A percentile compares a stretch with the other conserved stretches of the same genome.
These are phyloP conservation scores for Fusarium anthophilum DNA, from an alignment of 2,329 filamentous ascomycete species.

Conservation along the genomic window DNA sequence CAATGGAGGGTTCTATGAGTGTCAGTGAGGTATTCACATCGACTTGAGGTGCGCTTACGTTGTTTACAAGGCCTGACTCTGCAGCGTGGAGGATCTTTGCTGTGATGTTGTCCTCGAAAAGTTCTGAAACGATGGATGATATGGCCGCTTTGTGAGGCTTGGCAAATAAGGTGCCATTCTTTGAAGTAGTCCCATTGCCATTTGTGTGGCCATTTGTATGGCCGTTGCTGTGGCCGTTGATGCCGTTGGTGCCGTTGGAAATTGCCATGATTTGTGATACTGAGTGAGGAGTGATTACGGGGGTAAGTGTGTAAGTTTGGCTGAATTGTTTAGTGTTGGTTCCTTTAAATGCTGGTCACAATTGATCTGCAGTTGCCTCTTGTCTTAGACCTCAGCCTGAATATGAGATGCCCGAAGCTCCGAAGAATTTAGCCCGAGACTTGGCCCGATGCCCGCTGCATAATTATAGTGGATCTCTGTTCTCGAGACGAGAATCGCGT, in stretches of 20 bases:
- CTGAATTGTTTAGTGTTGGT: not conserved
- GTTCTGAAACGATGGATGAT: not conserved
- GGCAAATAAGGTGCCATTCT: not conserved
- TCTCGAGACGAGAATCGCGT: not conserved
- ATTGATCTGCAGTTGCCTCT: not conserved
- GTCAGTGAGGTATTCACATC: not conserved
- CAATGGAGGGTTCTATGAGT: constrained; percentile 19
- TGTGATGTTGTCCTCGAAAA: constrained; percentile 35
- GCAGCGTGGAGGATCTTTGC: constrained; percentile 31
- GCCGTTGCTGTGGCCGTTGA: not conserved
- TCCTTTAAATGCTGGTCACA: not conserved
- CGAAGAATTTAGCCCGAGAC: not conserved
- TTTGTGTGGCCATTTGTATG: constrained; percentile 1
- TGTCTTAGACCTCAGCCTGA: not conserved
- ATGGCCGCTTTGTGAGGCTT: not conserved
- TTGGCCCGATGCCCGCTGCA: constrained; percentile 7
- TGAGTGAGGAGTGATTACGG: not conserved
- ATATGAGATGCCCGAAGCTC: not conserved
- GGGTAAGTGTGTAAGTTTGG: not conserved
- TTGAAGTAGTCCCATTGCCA: not conserved
- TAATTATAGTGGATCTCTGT: not conserved
- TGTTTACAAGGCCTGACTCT: constrained; percentile 15
- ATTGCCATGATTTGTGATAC: not conserved
- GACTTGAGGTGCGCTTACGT: not conserved
- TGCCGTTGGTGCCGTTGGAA: not conserved